Evolutionary conservation across 1,284 basidiomycete genomes (phyloP).

Genomic region (Ustilago trichophora): DNA sequence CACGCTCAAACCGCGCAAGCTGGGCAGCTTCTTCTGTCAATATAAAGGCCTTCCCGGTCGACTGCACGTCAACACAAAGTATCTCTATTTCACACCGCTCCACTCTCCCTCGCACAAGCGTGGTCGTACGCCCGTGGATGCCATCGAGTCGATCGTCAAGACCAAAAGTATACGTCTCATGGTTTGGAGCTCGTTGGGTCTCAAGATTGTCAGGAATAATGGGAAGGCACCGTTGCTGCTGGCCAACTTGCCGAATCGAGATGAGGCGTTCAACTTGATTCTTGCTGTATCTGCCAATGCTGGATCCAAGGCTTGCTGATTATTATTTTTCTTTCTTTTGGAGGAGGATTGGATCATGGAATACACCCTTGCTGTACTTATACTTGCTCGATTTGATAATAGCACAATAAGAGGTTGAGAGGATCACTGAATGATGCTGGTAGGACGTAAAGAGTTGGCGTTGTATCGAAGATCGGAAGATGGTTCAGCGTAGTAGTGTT

Average conservation of each 20-base stretch:
- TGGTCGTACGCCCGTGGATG: conserved; percentile 53
- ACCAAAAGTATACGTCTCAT: conserved; percentile 57
- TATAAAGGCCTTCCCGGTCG: conserved; percentile 62
- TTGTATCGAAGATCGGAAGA: no score
- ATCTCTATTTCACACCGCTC: conserved; percentile 60
- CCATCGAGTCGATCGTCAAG: conserved; percentile 61
- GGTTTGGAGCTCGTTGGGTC: conserved; percentile 59
- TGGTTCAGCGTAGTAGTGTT: no score
- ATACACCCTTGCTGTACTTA: no score
- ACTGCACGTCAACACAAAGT: conserved; percentile 57
- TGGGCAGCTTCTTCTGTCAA: conserved; percentile 65
- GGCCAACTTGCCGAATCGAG: conserved; percentile 59
- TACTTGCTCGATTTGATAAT: no score
- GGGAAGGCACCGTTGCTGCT: conserved; percentile 53
- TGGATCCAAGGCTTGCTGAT: conserved; percentile 17
- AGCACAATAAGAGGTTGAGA: no score
- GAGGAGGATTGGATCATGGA: no score
- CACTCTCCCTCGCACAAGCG: conserved; percentile 52
- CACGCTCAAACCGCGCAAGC: conserved; percentile 52
- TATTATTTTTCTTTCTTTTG: no score
- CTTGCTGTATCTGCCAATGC: conserved; percentile 55
- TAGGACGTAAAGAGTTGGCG: no score
- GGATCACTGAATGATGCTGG: no score
- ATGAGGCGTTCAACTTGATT: conserved; percentile 64
- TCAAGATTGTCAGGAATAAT: conserved; percentile 57